These are phyloP conservation scores for Evansstolkia leycettana DNA, from an alignment of 495 filamentous ascomycete species.

Conservation along the genomic window DNA sequence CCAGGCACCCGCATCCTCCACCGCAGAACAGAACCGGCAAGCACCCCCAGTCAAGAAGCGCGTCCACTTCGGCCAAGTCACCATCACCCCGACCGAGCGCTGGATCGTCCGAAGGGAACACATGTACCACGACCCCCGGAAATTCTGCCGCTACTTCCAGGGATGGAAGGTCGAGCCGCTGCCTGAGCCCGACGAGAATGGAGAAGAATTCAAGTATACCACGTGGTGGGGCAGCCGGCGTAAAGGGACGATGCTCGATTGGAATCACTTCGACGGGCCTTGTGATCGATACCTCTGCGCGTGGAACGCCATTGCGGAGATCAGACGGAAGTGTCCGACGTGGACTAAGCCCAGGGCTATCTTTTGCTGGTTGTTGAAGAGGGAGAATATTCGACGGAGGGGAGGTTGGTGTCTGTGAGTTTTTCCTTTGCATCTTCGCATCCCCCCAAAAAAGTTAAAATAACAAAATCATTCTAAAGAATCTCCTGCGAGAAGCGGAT, in stretches of 20 bases:
- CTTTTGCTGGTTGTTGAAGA: too few species aligned
- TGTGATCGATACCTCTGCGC: too few species aligned
- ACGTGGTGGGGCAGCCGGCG: slow-evolving; percentile 14
- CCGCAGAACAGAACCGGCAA: neutral
- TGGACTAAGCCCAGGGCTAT: too few species aligned
- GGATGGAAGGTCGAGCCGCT: slow-evolving; percentile 12
- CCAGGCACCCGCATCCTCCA: neutral
- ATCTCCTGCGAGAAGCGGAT: slow-evolving; percentile 2
- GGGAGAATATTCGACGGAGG: slow-evolving; percentile 1
- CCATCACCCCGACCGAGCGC: slow-evolving; percentile 6
- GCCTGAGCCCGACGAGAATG: slow-evolving; percentile 11
- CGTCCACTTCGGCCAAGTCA: slow-evolving; percentile 14
- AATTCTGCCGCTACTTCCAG: slow-evolving; percentile 9
- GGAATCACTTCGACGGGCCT: too few species aligned
- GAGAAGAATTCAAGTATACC: slow-evolving; percentile 12
- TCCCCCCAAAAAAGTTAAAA: slow-evolving; percentile 1
- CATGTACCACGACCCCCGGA: slow-evolving; percentile 8
- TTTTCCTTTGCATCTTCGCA: neutral
- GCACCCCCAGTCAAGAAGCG: too few species aligned
- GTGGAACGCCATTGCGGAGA: too few species aligned
- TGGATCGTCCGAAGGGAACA: slow-evolving; percentile 12
- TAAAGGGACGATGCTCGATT: too few species aligned
- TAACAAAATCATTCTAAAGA: slow-evolving; percentile 1
- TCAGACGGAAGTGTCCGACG: too few species aligned
- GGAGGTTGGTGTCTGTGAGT: slow-evolving; percentile 7